These are phyloP conservation scores for Spencermartinsiella ligniputridi DNA, from an alignment of 1,139 yeast species.

Conservation along the genomic window DNA sequence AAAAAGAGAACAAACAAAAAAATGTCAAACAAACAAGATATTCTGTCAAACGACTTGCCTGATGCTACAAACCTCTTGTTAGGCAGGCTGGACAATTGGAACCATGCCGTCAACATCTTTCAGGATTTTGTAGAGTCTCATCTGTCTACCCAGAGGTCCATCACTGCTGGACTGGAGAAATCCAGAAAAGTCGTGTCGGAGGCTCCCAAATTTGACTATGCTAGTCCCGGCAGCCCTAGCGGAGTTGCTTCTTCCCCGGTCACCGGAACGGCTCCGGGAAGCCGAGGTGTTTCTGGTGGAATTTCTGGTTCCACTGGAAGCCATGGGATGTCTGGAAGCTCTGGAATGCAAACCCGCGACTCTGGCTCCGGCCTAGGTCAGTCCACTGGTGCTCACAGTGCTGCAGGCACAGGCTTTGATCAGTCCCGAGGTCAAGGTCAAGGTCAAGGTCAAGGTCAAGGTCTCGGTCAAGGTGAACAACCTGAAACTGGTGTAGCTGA, in stretches of 20 bases:
- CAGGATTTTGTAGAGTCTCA: slow-evolving; percentile 31
- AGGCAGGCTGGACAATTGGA: slow-evolving; percentile 37
- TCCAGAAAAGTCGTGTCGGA: slow-evolving; percentile 31
- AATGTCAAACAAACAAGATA: slow-evolving; percentile 21
- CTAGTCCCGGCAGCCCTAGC: slow-evolving; percentile 3
- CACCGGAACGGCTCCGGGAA: slow-evolving; percentile 3
- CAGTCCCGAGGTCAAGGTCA: too few relatives aligned
- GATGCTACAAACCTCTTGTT: slow-evolving; percentile 36
- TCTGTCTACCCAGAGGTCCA: slow-evolving; percentile 25
- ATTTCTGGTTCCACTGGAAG: slow-evolving; percentile 8
- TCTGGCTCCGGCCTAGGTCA: slow-evolving; percentile 5
- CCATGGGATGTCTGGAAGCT: slow-evolving; percentile 7
- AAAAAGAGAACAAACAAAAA: too few relatives aligned
- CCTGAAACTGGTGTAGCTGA: slow-evolving; percentile 31
- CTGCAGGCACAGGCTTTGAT: too few relatives aligned
- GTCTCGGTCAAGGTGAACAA: slow-evolving; percentile 10
- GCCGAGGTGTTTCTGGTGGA: not conserved
- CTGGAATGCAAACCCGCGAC: too few relatives aligned
- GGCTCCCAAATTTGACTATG: slow-evolving; percentile 32
- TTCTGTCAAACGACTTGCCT: slow-evolving; percentile 22
- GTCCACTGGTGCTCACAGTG: slow-evolving; percentile 8
- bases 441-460: too few relatives aligned
- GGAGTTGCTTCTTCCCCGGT: not conserved
- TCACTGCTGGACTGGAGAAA: slow-evolving; percentile 31
- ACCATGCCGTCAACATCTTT: slow-evolving; percentile 30